Evolutionary conservation across 2,329 filamentous ascomycete genomes (phyloP), one percentile per base, ranked within the genome.

Genomic region (Cladosporium sp.): DNA sequence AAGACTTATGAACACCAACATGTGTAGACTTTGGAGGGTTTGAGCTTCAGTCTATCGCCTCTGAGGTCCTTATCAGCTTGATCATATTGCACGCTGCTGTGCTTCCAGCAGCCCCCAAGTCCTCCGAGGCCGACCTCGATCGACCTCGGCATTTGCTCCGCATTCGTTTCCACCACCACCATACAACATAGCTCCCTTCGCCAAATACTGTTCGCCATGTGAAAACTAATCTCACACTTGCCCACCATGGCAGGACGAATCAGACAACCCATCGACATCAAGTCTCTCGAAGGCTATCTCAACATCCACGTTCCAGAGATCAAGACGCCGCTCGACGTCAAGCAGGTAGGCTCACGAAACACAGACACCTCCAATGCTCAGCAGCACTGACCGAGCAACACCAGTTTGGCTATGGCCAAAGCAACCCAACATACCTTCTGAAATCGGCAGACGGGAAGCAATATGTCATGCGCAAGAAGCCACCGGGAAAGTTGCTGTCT

Each of bases 401-500:
- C 39, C 74, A 98, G 91, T 99, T 98, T 77, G 92, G 93, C 73
- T 98, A 96, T 77, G 95, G 95, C 67, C 95, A 98, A 81, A 97
- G 92, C 66, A 99, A 98, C 77, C 95, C 95, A 53, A 99, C 95
- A 2, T 99, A 98, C 81, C 92, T 94, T 74, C 84, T 98, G 74
- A 96, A 89, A 18, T 88, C 88, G 61, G 83, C 87, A 70, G 84
- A 88, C 75, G 87, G 88, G 60, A 78, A 82, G 71, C 88, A 89
- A 75, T 97, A 89, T 80, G 95, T 99, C 36, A 86, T 98, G 82
- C 92, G 95, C 77, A 98, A 99, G 86, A 98, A 98, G 81, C 95
- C 95, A 0, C 94, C 95, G n/a, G 95, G 95, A 69, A 88, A 90
- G 80, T 89, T 99, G 46, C 85, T 98, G 58, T 97, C 92, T 72